These are phyloP conservation scores for Linnemannia zychae DNA, from an alignment of 192 early-diverging fungal species.

Conservation along the genomic window DNA sequence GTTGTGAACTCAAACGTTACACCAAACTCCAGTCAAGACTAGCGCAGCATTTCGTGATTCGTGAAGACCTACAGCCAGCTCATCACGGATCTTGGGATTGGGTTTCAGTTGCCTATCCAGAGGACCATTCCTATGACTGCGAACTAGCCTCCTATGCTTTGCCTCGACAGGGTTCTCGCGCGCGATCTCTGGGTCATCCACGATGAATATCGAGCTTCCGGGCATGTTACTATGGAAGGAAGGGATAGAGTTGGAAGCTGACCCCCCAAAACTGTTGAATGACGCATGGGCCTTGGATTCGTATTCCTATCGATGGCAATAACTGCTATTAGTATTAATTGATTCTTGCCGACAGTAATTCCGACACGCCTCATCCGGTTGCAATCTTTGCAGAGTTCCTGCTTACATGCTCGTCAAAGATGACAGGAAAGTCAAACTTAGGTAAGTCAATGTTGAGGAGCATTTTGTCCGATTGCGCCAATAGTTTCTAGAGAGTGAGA, in stretches of 20 bases:
- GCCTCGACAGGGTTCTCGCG: slow-evolving; percentile 96
- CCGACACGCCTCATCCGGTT: neutral
- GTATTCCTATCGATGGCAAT: slow-evolving; percentile 69
- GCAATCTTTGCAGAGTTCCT: neutral
- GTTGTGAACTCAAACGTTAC: neutral
- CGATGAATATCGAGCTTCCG: slow-evolving; percentile 61
- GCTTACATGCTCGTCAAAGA: slow-evolving; percentile 88
- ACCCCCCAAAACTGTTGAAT: slow-evolving; percentile 24
- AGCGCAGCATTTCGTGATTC: no score
- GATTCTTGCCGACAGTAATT: neutral
- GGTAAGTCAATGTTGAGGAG: slow-evolving; percentile 93
- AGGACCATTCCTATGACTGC: slow-evolving; percentile 91
- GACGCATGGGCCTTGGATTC: slow-evolving; percentile 16
- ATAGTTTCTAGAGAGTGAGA: slow-evolving; percentile 60
- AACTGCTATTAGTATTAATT: neutral
- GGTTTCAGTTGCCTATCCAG: slow-evolving; percentile 97
- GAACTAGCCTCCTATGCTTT: slow-evolving; percentile 91
- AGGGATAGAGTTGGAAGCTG: slow-evolving; percentile 21
- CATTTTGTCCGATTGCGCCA: slow-evolving; percentile 68
- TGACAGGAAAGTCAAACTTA: slow-evolving; percentile 97
- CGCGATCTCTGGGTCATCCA: slow-evolving; percentile 87
- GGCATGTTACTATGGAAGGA: slow-evolving; percentile 19
- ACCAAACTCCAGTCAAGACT: neutral
- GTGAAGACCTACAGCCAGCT: slow-evolving; percentile 81
- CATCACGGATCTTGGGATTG: slow-evolving; percentile 95